Evolutionary conservation across 2,329 filamentous ascomycete genomes (phyloP).

Genomic region (Monilinia polystroma): DNA sequence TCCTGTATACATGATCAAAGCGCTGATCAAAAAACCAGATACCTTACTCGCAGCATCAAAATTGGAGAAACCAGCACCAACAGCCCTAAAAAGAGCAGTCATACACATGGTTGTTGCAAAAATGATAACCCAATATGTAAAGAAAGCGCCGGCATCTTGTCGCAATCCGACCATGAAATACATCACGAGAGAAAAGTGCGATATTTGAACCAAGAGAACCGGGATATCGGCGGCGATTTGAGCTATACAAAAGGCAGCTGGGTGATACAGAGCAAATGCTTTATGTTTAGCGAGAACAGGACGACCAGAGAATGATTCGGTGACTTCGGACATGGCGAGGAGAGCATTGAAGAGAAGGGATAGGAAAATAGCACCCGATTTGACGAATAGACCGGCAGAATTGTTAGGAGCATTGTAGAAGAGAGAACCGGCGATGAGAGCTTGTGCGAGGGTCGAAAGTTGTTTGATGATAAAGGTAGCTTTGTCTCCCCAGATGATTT

Average conservation of each 20-base stretch:
- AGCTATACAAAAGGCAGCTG: slow-evolving; percentile 57
- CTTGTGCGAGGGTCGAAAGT: slow-evolving; percentile 55
- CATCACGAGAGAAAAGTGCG: slow-evolving; percentile 55
- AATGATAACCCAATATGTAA: slow-evolving; percentile 58
- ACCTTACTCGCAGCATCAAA: slow-evolving; percentile 59
- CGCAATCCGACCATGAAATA: slow-evolving; percentile 65
- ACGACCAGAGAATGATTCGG: slow-evolving; percentile 58
- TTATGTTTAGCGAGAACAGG: slow-evolving; percentile 60
- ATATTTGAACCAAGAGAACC: slow-evolving; percentile 57
- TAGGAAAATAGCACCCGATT: slow-evolving; percentile 64
- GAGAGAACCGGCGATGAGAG: slow-evolving; percentile 62
- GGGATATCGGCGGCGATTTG: slow-evolving; percentile 56
- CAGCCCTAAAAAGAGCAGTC: slow-evolving; percentile 49
- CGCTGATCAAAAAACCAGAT: slow-evolving; percentile 52
- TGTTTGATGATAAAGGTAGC: slow-evolving; percentile 64
- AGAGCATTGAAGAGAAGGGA: slow-evolving; percentile 62
- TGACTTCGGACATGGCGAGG: slow-evolving; percentile 65
- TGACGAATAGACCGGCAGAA: slow-evolving; percentile 61
- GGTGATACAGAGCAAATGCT: slow-evolving; percentile 56
- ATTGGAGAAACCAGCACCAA: slow-evolving; percentile 59
- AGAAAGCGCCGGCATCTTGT: slow-evolving; percentile 53
- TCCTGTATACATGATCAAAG: slow-evolving; percentile 60
- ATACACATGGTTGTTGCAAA: slow-evolving; percentile 46
- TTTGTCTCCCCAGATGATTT: slow-evolving; percentile 65
- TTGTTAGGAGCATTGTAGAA: slow-evolving; percentile 63